Base-by-base conservation (phyloP, 192 early-diverging fungal genomes). In the Backusella psychrophila region DNA sequence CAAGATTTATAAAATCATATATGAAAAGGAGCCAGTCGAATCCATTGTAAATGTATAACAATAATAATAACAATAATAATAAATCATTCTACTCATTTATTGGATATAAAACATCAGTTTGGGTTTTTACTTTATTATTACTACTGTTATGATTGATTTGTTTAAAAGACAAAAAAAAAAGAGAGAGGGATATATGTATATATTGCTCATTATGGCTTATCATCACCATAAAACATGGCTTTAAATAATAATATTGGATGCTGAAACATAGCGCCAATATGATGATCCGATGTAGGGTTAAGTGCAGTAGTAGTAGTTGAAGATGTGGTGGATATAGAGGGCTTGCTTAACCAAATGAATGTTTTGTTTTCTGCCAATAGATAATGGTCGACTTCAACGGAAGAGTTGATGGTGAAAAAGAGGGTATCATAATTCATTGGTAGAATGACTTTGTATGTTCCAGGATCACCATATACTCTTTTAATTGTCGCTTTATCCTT, bases 1-100 rank as follows among this genome's bases (percentile, higher is more conserved):
- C 4, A 91, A 91, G 53, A 91, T 99, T 21, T 97, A 97, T 86
- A 79, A 89, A 52, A 95, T 99, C 71, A 94, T 93, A 73, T 99
- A 96, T 78, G 89, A 97, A 79, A 65, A 65, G 1, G 69, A 73
- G 19, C 76, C 76, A 38, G 36, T 75, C 8, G 80, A 77, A 23
- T 66, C 73, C 53, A 78, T 81, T 78, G 74, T 78, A 63, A 63
- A 63, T 11, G 0, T 63, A 1, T 63, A 63, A 63, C 23, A 26
- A 11, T 1, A 53, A 53, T 33, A 33, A 33, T 33, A 33, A 11
- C 7, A 53, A 53, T 33, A 33, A 33, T 33, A 33, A 33, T 33
- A 33, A 33, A 33, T 33, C 33, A 33, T 33, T 33, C 33, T 33
- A 33, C 33, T 33, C 33, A 33, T 33, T 33, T 33, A 33, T 33